Base-by-base conservation (phyloP, 495 filamentous ascomycete genomes). In the Aspergillus saccharolyticus region DNA sequence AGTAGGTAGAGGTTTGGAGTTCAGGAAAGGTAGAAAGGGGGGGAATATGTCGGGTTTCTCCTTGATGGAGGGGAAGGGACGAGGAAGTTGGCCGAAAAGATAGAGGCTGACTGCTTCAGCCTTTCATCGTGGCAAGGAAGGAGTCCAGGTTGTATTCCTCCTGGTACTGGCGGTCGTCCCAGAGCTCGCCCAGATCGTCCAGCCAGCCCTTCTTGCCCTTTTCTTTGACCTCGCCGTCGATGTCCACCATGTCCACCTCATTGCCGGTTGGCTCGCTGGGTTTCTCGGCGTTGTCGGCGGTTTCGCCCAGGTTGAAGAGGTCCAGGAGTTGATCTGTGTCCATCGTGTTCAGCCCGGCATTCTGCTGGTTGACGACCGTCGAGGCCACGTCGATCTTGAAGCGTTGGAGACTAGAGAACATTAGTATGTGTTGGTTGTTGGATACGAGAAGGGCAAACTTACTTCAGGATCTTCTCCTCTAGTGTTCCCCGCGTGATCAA, bases 301-400 rank as follows among this genome's bases (percentile, higher is more conserved):
- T 84, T 63, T 95, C 90, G 59, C 90, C 89, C 9, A 97, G 78
- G 67, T 87, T 97, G 78, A 98, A 98, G 49, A 98, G 83, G 67
- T 98, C 94, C 0, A 98, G 83, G 59, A 98, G 92, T 71, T 98
- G 90, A 65, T 96, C 94, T 52, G 94, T 98, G 73, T 97, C 91
- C 94, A 97, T 97, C 2, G 90, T 90, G 65, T 86, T 86, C 8
- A 98, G 77, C 16, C 93, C 94, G 9, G 94, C 92, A 66, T 97
- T 98, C 75, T 97, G 94, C 76, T 97, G 94, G 74, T 98, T 98
- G 60, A 98, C 95, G 14, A 98, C 94, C 4, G 95, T 98, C 56
- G 87, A 91, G 51, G 94, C 94, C 42, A 98, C 94, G 77, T 98
- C 94, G 66, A 98, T 94, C 78, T 98, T 98, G 89, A 98, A 98